Evolutionary conservation across 495 filamentous ascomycete species (phyloP).

Genomic region (Podospora appendiculata): DNA sequence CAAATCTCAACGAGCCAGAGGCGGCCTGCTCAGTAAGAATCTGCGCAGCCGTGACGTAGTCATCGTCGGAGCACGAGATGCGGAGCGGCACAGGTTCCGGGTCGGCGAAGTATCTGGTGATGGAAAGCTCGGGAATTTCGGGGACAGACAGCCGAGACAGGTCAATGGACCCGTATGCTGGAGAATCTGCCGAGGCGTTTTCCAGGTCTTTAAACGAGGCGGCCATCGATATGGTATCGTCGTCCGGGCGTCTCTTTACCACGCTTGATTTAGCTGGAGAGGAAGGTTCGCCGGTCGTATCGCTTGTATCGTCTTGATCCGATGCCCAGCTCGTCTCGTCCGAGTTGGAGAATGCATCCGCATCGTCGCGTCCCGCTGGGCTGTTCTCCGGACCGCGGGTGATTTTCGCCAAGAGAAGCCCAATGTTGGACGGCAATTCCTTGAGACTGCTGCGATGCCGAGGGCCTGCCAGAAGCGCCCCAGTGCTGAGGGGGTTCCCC

Average conservation of each 20-base stretch:
- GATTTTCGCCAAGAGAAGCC: slow-evolving; percentile 24
- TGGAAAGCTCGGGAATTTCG: slow-evolving; percentile 33
- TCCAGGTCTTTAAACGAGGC: slow-evolving; percentile 43
- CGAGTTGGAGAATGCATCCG: slow-evolving; percentile 33
- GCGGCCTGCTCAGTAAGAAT: slow-evolving; percentile 55
- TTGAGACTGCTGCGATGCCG: slow-evolving; percentile 29
- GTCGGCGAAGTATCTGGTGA: slow-evolving; percentile 42
- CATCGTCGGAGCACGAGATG: slow-evolving; percentile 35
- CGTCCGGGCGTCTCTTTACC: slow-evolving; percentile 28
- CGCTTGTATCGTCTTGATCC: slow-evolving; percentile 42
- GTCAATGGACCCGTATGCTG: slow-evolving; percentile 30
- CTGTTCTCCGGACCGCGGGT: slow-evolving; percentile 14
- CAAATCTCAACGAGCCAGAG: slow-evolving; percentile 29
- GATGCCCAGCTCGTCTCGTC: slow-evolving; percentile 39
- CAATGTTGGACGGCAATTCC: slow-evolving; percentile 27
- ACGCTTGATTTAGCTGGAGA: slow-evolving; percentile 38
- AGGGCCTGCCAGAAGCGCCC: slow-evolving; percentile 27
- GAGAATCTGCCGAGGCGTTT: slow-evolving; percentile 20
- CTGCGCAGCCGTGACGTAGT: slow-evolving; percentile 51
- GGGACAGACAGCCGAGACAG: slow-evolving; percentile 29
- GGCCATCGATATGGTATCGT: slow-evolving; percentile 38
- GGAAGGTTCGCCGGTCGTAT: slow-evolving; percentile 31
- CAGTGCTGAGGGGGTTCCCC: slow-evolving; percentile 29
- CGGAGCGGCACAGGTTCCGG: slow-evolving; percentile 37
- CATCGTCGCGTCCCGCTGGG: slow-evolving; percentile 24